Percentiles rank a stretch among this genome's conserved stretches.
phyloP scores from a whole-genome alignment of 2,329 filamentous ascomycete genomes.

The Diaporthe vexans region DNA sequence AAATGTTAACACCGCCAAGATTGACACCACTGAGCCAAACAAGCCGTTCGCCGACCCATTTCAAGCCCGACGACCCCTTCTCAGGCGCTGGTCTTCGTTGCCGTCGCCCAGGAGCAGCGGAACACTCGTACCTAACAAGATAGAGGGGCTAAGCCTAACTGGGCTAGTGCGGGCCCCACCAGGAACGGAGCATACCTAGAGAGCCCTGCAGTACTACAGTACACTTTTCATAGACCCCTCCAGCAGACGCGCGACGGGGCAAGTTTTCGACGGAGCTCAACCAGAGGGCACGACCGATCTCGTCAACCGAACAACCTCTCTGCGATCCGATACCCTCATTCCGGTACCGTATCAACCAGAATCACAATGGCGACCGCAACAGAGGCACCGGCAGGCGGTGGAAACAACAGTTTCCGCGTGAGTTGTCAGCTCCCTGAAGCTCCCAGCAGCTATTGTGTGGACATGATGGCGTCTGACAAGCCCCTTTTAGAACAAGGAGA shows the following conservation, averaged over 20 bases:
- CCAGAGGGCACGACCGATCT: neutral
- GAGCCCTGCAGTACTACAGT: too few species aligned
- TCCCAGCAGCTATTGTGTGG: conserved; percentile 22
- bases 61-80: neutral
- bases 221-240: too few species aligned
- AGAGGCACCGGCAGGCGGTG: conserved; percentile 58
- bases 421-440: conserved; percentile 46
- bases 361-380: conserved; percentile 58
- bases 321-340: conserved; percentile 39
- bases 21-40: neutral
- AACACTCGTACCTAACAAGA: neutral
- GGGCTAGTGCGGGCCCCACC: neutral
- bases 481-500: conserved; percentile 83
- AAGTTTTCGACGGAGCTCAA: neutral
- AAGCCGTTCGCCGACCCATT: neutral
- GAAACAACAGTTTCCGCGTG: conserved; percentile 70
- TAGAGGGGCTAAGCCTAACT: neutral
- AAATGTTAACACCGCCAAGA: too few species aligned
- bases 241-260: too few species aligned
- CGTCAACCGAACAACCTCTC: conserved; percentile 34
- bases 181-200: neutral
- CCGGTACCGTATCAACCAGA: conserved; percentile 10
- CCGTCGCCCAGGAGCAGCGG: neutral
- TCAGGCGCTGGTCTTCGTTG: neutral
- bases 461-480: conserved; percentile 51